Evolutionary conservation across 176 grass and related monocot genomes (phyloP), one percentile per base, ranked within the genome.

Genomic region (Musa beccarii): DNA sequence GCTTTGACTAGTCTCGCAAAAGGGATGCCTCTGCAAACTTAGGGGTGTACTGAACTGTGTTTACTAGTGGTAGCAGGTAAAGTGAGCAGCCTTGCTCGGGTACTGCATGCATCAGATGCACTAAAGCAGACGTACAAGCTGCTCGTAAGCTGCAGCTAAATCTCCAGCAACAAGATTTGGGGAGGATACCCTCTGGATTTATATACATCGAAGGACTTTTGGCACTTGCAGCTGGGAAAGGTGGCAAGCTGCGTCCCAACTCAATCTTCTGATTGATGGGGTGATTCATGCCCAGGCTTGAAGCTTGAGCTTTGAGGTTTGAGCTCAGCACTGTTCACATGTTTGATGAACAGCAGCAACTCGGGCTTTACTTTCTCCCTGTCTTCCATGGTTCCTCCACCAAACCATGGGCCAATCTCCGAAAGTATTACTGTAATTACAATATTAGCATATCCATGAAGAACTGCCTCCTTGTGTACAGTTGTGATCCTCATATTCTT

Each of bases 21-120:
- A 51, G 4, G 68, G 17, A 51, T n/a, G 49, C 1, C 11, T 16
- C 9, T 13, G 13, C 13, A 71, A 50, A 71, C 16, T 52, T 49
- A 50, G 68, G n/a, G 68, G 12, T 19, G 68, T 51, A 11, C 50
- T 19, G n/a, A 51, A 50, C 15, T 19, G 22, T 71, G 34, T 9
- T 51, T 49, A 25, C 28, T 49, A 71, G 68, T 71, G 28, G 68
- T n/a, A 71, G 68, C 50, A 71, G 68, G 68, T 71, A 61, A 49
- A 71, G 68, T 71, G 68, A 71, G 28, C 68, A 71, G 68, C 68
- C 68, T 71, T 50, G 34, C 28, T 51, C 15, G 9, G 34, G 43
- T 71, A 71, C 34, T 71, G 29, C 34, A 50, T 51, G 68, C 68
- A 49, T 51, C 68, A 68, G 28, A 68, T 68, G 66, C 66, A 68